Conservation (phyloP, 2,329 filamentous ascomycete species). For the Diaporthe humulicola region DNA sequence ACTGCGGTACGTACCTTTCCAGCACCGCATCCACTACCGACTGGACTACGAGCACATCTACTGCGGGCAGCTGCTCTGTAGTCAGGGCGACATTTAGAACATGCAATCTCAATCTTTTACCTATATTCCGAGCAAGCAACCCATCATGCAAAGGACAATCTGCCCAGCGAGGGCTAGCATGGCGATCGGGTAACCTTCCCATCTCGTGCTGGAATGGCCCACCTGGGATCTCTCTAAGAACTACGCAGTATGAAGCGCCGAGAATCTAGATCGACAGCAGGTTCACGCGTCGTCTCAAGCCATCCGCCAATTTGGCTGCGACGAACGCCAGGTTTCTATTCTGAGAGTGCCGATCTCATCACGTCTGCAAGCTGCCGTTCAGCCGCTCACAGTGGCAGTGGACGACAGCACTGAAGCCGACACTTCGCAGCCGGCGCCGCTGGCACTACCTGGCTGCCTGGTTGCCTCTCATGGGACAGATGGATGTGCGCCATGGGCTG, state of each 20-base stretch:
- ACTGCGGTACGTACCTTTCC: slow-evolving; percentile 3
- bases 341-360: not conserved
- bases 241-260: not conserved
- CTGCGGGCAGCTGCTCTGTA: too few species aligned
- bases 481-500: not conserved
- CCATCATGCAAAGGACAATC: not conserved
- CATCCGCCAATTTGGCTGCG: not conserved
- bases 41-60: not conserved
- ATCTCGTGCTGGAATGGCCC: not conserved
- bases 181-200: not conserved
- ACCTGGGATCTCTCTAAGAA: not conserved
- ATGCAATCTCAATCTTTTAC: not conserved
- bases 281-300: not conserved
- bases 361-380: not conserved
- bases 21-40: not conserved
- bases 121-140: not conserved
- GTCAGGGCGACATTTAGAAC: not conserved
- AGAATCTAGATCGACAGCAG: not conserved
- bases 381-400: not conserved
- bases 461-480: too few species aligned
- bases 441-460: not conserved
- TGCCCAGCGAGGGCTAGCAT: not conserved
- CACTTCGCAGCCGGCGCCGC: not conserved
- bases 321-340: not conserved
- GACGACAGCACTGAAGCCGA: not conserved